Evolutionary conservation across 768 basidiomycete species (phyloP).

Genomic region (Paxillus rubicundulus): DNA sequence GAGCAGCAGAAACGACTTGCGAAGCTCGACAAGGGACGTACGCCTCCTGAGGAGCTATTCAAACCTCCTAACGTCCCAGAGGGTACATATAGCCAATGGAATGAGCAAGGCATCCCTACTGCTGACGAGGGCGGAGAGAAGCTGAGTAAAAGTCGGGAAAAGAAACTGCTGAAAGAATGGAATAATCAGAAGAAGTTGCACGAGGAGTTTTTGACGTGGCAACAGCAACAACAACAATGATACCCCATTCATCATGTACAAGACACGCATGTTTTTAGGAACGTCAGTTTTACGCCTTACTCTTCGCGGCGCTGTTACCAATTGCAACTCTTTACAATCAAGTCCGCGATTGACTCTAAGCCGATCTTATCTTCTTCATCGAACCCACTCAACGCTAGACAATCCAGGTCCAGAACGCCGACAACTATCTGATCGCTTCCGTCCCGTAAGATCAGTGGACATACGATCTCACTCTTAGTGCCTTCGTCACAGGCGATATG

Average conservation of each 20-base stretch:
- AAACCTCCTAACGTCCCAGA: constrained; percentile 74
- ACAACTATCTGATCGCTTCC: constrained; percentile 36
- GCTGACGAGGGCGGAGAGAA: constrained; percentile 85
- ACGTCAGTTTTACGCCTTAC: constrained; percentile 9
- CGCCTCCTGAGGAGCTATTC: constrained; percentile 77
- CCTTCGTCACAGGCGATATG: constrained; percentile 94
- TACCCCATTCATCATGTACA: background rate
- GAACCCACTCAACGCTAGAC: constrained; percentile 68
- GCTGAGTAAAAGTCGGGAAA: constrained; percentile 74
- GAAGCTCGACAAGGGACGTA: constrained; percentile 82
- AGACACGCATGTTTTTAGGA: background rate
- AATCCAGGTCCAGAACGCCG: constrained; percentile 86
- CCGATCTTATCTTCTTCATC: constrained; percentile 75
- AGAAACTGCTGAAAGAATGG: constrained; percentile 77
- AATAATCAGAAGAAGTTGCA: constrained; percentile 74
- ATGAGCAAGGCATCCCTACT: constrained; percentile 79
- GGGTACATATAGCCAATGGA: constrained; percentile 79
- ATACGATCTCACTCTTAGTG: constrained; percentile 88
- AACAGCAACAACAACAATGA: constrained; percentile 23
- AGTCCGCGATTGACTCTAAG: constrained; percentile 64
- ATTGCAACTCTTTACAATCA: constrained; percentile 62
- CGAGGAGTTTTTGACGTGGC: constrained; percentile 66
- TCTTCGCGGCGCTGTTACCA: constrained; percentile 45
- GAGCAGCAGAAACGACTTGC: constrained; percentile 66
- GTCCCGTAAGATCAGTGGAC: constrained; percentile 56